A percentile compares a stretch with the other conserved stretches of the same genome.
Conservation (phyloP, 2,329 filamentous ascomycete genomes). For the Lojkania enalia region DNA sequence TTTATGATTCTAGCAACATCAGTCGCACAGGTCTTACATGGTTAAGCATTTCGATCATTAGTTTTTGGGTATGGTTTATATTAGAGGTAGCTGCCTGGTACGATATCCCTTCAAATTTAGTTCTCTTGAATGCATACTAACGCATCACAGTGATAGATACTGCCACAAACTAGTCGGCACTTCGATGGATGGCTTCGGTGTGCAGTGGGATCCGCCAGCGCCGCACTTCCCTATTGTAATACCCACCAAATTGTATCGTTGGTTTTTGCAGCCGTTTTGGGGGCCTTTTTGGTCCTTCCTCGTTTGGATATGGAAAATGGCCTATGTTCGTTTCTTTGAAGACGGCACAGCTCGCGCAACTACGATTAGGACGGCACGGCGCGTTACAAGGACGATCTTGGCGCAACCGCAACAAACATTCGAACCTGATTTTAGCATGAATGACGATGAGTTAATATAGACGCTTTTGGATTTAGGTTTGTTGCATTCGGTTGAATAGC, state of each 20-base stretch:
- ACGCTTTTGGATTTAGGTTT: conserved; percentile 6
- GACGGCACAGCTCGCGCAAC: neutral
- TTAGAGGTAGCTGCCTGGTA: conserved; percentile 54
- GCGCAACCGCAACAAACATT: conserved; percentile 20
- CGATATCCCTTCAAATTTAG: conserved; percentile 16
- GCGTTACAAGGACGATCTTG: conserved; percentile 12
- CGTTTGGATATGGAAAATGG: conserved; percentile 19
- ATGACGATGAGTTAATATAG: conserved; percentile 23
- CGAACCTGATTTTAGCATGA: conserved; percentile 30
- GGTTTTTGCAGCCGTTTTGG: conserved; percentile 41
- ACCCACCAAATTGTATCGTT: conserved; percentile 56
- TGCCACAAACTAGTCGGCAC: conserved; percentile 55
- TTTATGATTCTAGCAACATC: conserved; percentile 26
- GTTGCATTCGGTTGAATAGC: conserved; percentile 14
- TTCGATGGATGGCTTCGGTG: conserved; percentile 49
- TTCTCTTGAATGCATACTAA: conserved; percentile 8
- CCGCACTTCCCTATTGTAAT: conserved; percentile 60
- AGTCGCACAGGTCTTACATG: conserved; percentile 41
- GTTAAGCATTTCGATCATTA: conserved; percentile 45
- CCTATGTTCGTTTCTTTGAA: conserved; percentile 15
- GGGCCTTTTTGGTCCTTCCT: conserved; percentile 29
- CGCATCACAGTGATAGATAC: conserved; percentile 47
- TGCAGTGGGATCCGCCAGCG: conserved; percentile 55
- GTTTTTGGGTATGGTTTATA: conserved; percentile 54
- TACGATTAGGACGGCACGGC: conserved; percentile 10